These are phyloP conservation scores for Prunus dulcis DNA, from an alignment of 306 rosid species.

Conservation along the genomic window DNA sequence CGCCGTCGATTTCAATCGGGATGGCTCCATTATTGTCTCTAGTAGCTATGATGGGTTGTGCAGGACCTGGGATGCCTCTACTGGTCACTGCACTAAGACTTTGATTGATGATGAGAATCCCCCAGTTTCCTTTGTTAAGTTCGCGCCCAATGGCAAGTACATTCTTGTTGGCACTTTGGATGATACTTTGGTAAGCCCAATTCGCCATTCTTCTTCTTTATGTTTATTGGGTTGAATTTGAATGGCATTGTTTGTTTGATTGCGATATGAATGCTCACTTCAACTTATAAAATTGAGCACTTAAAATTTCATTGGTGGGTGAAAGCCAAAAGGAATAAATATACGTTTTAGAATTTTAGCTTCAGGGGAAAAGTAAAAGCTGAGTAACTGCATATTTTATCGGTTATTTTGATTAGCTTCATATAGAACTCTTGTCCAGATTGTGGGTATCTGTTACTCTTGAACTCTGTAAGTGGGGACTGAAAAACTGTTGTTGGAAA, in stretches of 20 bases:
- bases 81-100: slow-evolving; percentile 94
- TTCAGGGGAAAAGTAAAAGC: neutral
- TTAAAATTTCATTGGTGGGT: neutral
- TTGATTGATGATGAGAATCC: slow-evolving; percentile 93
- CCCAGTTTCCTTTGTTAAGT: slow-evolving; percentile 88
- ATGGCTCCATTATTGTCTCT: slow-evolving; percentile 85
- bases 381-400: neutral
- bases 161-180: slow-evolving; percentile 96
- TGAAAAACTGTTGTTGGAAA: neutral
- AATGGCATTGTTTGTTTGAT: neutral
- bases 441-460: neutral
- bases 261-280: neutral
- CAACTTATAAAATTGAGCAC: neutral
- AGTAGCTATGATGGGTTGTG: slow-evolving; percentile 97
- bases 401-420: neutral
- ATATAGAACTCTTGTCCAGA: neutral
- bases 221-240: neutral
- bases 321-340: neutral
- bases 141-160: slow-evolving; percentile 83
- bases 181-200: slow-evolving; percentile 59
- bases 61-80: slow-evolving; percentile 83
- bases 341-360: neutral
- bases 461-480: neutral
- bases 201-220: neutral
- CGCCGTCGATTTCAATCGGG: slow-evolving; percentile 88